Evolutionary conservation across 192 early-diverging fungal genomes (phyloP).

Genomic region (Backusella mclennaniae): DNA sequence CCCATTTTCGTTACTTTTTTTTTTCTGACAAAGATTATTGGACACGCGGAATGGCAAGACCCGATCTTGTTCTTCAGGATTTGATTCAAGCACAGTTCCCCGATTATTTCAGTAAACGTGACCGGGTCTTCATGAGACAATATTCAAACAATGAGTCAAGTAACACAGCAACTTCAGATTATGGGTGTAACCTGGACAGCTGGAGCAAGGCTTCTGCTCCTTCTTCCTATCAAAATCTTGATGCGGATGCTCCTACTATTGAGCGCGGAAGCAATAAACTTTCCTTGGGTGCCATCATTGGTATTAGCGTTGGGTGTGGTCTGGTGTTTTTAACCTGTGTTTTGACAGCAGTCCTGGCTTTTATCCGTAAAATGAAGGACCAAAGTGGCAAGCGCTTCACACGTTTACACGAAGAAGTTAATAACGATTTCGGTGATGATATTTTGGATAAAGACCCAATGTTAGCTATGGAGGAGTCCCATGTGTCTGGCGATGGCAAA

Average conservation of each 20-base stretch:
- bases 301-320: slow-evolving; percentile 41
- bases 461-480: slow-evolving; percentile 2
- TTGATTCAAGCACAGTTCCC: slow-evolving; percentile 43
- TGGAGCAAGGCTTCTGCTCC: not conserved
- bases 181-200: slow-evolving; percentile 16
- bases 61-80: slow-evolving; percentile 45
- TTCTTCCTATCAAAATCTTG: slow-evolving; percentile 9
- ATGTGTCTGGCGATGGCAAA: not conserved
- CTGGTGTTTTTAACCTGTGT: slow-evolving; percentile 35
- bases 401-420: slow-evolving; percentile 5
- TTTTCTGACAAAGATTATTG: slow-evolving; percentile 34
- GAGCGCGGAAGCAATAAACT: not conserved
- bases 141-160: slow-evolving; percentile 12
- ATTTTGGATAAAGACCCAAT: slow-evolving; percentile 11
- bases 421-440: not conserved
- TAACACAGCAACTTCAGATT: not conserved
- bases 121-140: slow-evolving; percentile 33
- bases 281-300: slow-evolving; percentile 29
- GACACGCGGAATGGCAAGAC: slow-evolving; percentile 38
- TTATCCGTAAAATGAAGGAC: slow-evolving; percentile 25
- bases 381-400: not conserved
- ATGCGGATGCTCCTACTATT: slow-evolving; percentile 10
- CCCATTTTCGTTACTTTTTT: not conserved
- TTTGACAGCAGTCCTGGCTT: slow-evolving; percentile 30
- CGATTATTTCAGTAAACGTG: slow-evolving; percentile 10